Percentiles rank a stretch among this genome's conserved stretches.
Conservation (phyloP, 164 flowering plant species). For the Sextonia rubra region DNA sequence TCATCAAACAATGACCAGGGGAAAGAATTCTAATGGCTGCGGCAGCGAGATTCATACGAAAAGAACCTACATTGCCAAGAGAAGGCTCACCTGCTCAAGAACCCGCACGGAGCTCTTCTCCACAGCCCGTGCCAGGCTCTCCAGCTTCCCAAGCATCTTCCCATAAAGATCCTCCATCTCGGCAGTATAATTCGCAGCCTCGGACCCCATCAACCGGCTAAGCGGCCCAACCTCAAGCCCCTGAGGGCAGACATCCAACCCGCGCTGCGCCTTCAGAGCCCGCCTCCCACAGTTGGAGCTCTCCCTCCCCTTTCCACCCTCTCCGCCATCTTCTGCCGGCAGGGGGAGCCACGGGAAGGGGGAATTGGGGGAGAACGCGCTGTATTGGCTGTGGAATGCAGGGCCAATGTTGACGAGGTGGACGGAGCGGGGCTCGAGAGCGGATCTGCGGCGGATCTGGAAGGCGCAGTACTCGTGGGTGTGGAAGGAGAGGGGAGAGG, state of each 20-base stretch:
- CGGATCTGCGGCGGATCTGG: constrained; percentile 30
- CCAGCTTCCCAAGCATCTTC: constrained; percentile 72
- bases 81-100: constrained; percentile 51
- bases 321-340: constrained; percentile 33
- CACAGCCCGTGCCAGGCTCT: constrained; percentile 53
- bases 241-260: constrained; percentile 45
- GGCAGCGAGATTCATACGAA: background rate
- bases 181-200: constrained; percentile 42
- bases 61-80: background rate
- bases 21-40: background rate
- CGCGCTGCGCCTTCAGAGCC: constrained; percentile 37
- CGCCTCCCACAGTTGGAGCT: constrained; percentile 26
- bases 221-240: constrained; percentile 56
- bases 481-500: constrained; percentile 42
- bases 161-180: constrained; percentile 75
- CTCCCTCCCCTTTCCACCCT: constrained; percentile 19
- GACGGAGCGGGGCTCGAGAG: constrained; percentile 50
- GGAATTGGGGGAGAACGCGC: constrained; percentile 55
- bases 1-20: background rate
- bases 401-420: constrained; percentile 77
- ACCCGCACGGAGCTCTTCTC: constrained; percentile 60
- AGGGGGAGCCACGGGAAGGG: constrained; percentile 49
- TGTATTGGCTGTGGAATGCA: constrained; percentile 70
- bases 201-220: constrained; percentile 56
- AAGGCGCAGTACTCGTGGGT: constrained; percentile 79